Evolutionary conservation across 2,329 filamentous ascomycete species (phyloP), one percentile per base, ranked within the genome.

Genomic region (Colletotrichum camelliae): DNA sequence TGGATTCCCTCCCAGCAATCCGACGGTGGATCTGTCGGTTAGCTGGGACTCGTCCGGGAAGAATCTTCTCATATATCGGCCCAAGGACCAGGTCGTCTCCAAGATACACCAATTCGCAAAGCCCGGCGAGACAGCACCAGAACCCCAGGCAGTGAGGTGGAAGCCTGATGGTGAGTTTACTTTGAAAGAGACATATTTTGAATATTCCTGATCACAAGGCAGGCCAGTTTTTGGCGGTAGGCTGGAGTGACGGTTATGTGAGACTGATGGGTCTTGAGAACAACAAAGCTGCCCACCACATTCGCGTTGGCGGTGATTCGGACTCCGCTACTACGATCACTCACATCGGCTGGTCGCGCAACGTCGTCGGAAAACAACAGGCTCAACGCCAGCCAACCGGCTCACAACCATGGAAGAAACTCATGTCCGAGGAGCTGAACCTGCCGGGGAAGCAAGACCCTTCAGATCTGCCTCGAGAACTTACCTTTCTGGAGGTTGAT

Each of bases 11-110:
- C 89, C 93, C 31, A 95, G 94, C 84, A 98, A 95, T 84, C 95
- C 96, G 18, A 94, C 93, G 10, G 94, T 98, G 87, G 95, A 98
- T 84, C 89, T 98, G 61, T 89, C 94, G n/a, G 93, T 93, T 7
- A 89, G 96, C 15, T 86, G 86, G 83, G 94, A 94, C 15, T 91
- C 89, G n/a, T 88, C 89, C 18, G 91, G 92, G 76, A 92, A 92
- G 65, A 92, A 92, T 66, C 87, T 98, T 21, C 89, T 94, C 78
- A 92, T 98, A 58, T 96, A 94, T 84, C 91, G 96, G 65, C 90
- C 96, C 18, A 95, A 94, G 76, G 94, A 93, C 2, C 95, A 98
- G 78, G 79, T 87, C 9, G 89, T 92, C 12, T 88, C 89, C 70
- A 91, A 88, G 78, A 88, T 86, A 58, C 88, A 87, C 75, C 88